Base-by-base conservation (phyloP, 371 early-diverging fungal genomes). In the Apophysomyces elegans region DNA sequence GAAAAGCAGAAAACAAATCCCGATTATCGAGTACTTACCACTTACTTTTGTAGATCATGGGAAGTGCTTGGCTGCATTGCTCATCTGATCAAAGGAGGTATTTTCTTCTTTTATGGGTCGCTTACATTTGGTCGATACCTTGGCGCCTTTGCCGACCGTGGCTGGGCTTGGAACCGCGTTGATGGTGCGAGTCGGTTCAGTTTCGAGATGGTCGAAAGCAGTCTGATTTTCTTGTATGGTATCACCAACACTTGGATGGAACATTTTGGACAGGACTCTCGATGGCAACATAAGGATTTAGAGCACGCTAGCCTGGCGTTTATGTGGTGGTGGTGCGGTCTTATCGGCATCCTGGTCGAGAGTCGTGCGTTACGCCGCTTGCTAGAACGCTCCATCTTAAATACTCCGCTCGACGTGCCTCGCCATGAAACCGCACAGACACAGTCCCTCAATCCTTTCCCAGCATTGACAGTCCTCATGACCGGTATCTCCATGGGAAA, bases 271-370 rank as follows among this genome's bases (percentile, higher is more conserved):
- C 65, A 86, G 72, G 65, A 73, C 61, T 67, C 67, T 4, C 61
- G 50, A 35, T 88, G 88, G 88, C 83, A 79, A 5, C 88, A 88
- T 67, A 88, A 88, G 66, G 88, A 88, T 61, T 70, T 88, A 57
- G 87, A 88, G 59, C 87, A 88, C 64, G 87, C 88, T 6, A 83
- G 84, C 63, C 66, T 88, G 37, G 88, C 87, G 13, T 86, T 88
- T 59, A 85, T 88, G 81, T 84, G 85, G 87, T 88, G 87, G 85
- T 84, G 85, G 83, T 83, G 84, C 64, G 88, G 88, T 63, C 70
- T 86, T 38, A 69, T 84, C 37, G 85, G 87, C 8, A 79, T 86
- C 2, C 70, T 87, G 37, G 81, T 87, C 47, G 74, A 75, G 65
- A 83, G 84, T 8, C 78, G 84, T 57, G 76, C 80, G 44, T 58